Percentiles rank a stretch among this genome's conserved stretches.
phyloP scores from a whole-genome alignment of 805 yeast species.

The Ogataea ramenticola region DNA sequence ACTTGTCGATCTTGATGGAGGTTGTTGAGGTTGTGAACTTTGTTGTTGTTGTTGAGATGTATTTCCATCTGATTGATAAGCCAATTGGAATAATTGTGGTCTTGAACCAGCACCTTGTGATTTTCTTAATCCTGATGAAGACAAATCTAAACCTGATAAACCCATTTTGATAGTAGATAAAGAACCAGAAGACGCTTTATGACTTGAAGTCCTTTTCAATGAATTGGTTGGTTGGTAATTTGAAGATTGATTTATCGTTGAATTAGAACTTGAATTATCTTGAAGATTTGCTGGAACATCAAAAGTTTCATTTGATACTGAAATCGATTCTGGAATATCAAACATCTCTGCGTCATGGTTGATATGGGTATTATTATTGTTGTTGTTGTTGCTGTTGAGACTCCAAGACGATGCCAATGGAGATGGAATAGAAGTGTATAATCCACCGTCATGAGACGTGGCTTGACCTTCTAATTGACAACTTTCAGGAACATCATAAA shows the following conservation, averaged over 20 bases:
- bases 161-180: conserved; percentile 25
- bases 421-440: not conserved
- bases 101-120: conserved; percentile 23
- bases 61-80: not conserved
- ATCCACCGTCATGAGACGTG: no score
- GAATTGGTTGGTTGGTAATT: conserved; percentile 2
- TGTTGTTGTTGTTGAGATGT: no score
- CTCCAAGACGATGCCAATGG: no score
- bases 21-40: no score
- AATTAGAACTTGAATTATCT: conserved; percentile 3
- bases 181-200: not conserved
- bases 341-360: no score
- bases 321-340: not conserved
- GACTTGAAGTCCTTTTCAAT: not conserved
- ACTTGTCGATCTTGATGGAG: conserved; percentile 4
- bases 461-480: conserved; percentile 30
- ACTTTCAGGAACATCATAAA: conserved; percentile 34
- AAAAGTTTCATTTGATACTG: not conserved
- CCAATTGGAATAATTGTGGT: conserved; percentile 22
- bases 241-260: conserved; percentile 5
- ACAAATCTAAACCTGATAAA: conserved; percentile 23
- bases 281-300: not conserved
- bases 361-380: no score
- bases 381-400: no score
- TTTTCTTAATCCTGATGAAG: conserved; percentile 20